phyloP scores from a whole-genome alignment of 805 yeast genomes.

The Starmerella geochares region DNA sequence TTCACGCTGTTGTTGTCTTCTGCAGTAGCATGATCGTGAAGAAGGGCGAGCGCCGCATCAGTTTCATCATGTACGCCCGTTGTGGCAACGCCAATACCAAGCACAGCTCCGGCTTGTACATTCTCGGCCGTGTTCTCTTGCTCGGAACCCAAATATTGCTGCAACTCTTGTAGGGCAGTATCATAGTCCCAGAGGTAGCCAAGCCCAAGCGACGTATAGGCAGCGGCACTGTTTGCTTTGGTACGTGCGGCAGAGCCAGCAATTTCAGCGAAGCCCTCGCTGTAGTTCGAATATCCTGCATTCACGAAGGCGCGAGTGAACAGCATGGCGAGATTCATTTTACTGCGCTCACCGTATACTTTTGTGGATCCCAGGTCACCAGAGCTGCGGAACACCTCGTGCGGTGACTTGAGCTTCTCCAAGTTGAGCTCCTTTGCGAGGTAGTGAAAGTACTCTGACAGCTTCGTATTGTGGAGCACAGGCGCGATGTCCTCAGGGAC shows the following conservation, averaged over 20 bases:
- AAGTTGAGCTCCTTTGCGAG: slow-evolving; percentile 79
- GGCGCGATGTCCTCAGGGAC: slow-evolving; percentile 55
- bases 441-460: slow-evolving; percentile 70
- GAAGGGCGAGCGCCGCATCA: slow-evolving; percentile 77
- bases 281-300: slow-evolving; percentile 72
- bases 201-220: slow-evolving; percentile 86
- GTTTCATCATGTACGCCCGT: slow-evolving; percentile 92
- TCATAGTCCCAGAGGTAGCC: slow-evolving; percentile 83
- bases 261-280: slow-evolving; percentile 55
- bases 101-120: slow-evolving; percentile 81
- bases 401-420: slow-evolving; percentile 84
- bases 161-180: slow-evolving; percentile 82
- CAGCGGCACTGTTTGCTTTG: slow-evolving; percentile 48
- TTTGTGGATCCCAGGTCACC: slow-evolving; percentile 41
- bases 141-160: slow-evolving; percentile 73
- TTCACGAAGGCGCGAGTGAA: slow-evolving; percentile 88
- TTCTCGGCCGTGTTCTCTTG: slow-evolving; percentile 44
- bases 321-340: slow-evolving; percentile 88
- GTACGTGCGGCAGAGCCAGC: slow-evolving; percentile 15
- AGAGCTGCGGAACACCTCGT: slow-evolving; percentile 86
- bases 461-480: slow-evolving; percentile 66
- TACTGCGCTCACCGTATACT: slow-evolving; percentile 58
- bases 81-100: slow-evolving; percentile 89
- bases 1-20: slow-evolving; percentile 38
- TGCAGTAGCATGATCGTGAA: slow-evolving; percentile 67